Conservation (phyloP, 768 basidiomycete species). For the Candolleomyces aberdarensis region DNA sequence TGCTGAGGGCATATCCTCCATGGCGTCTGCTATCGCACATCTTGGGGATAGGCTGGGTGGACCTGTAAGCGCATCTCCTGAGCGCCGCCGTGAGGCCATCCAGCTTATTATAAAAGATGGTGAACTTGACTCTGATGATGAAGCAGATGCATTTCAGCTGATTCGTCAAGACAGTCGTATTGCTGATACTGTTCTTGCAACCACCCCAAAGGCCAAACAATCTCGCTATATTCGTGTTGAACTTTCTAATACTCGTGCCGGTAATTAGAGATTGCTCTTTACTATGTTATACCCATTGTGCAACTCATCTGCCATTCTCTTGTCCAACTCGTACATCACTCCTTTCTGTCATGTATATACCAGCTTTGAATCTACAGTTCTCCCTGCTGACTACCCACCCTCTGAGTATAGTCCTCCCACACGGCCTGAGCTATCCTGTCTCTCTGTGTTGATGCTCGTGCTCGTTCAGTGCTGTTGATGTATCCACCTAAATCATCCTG, state of each 20-base stretch:
- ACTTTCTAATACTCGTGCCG: background rate
- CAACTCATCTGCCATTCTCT: background rate
- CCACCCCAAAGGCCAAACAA: background rate
- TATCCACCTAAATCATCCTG: background rate
- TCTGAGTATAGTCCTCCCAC: slow-evolving; percentile 9
- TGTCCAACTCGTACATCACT: background rate
- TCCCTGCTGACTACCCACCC: background rate
- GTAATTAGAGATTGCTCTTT: background rate
- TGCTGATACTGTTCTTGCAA: slow-evolving; percentile 6
- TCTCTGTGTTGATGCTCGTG: background rate
- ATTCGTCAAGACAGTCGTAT: background rate
- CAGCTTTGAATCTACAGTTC: slow-evolving; percentile 1
- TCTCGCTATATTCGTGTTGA: slow-evolving; percentile 5
- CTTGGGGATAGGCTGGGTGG: background rate
- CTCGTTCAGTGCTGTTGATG: slow-evolving; percentile 3
- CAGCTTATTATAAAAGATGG: background rate
- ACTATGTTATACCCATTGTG: no score
- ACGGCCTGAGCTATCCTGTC: slow-evolving; percentile 20
- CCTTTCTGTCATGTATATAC: slow-evolving; percentile 1
- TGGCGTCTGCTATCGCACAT: background rate
- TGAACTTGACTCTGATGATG: background rate
- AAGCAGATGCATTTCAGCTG: slow-evolving; percentile 2
- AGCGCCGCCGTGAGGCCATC: background rate
- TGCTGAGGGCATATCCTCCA: background rate
- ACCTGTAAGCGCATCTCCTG: slow-evolving; percentile 1